Evolutionary conservation across 2,329 filamentous ascomycete species (phyloP), one percentile per base, ranked within the genome.

Genomic region (Stachybotrys echinatus): DNA sequence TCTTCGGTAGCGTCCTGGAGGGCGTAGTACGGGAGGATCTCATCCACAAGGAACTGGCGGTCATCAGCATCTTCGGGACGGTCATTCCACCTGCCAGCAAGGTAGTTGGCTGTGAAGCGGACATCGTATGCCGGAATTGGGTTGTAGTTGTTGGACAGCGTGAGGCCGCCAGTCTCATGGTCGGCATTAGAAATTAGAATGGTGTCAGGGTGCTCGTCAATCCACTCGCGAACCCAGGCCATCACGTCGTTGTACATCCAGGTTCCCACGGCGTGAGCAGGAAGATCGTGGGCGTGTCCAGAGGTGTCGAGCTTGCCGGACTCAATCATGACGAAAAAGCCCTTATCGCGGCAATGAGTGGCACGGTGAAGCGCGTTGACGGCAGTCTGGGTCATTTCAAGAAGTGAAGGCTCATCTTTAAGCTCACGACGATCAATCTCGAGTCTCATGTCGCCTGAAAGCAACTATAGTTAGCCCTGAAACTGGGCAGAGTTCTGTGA

Each of bases 251-350:
- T 67, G 54, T 68, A 71, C 54, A 67, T 64, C 31, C 70, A 58
- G 12, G 65, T 64, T 23, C 71, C 67, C 50, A 67, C 62, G 17
- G 79, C 74, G 57, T 79, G 77, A n/a, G 75, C 75, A 17, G 71
- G 74, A 8, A 76, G 73, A 55, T 80, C 76, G 54, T 79, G 78
- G 58, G 72, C 74, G 55, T 80, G 77, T 31, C 56, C 54, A 22
- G 63, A 58, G 45, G 66, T 64, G 52, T 66, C 63, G 49, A 67
- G 66, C 34, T 64, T 58, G n/a, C 58, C 62, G 8, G 62, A 62
- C 51, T 67, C 63, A 44, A 66, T 65, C 61, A 71, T 65, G 43
- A 71, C 50, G 47, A 56, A 54, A 50, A 47, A 56, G 42, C 54
- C 66, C 47, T 65, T 62, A 19, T 63, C 54, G 18, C 52, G 58